phyloP scores from a whole-genome alignment of 768 basidiomycete genomes.

The Rubroboletus pulcherrimus region DNA sequence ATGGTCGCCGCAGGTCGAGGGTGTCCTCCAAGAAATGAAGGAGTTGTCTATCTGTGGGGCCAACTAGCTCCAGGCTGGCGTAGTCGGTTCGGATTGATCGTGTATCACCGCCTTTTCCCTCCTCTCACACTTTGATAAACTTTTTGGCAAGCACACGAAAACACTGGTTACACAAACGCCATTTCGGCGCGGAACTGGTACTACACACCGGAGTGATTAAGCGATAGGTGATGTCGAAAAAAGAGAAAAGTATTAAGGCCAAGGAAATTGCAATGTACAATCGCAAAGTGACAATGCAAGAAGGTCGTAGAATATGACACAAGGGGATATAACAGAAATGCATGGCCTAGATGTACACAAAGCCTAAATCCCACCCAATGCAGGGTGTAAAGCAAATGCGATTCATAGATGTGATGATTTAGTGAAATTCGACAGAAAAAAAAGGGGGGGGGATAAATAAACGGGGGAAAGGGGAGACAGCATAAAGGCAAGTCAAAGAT shows the following conservation, averaged over 20 bases:
- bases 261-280: slow-evolving; percentile 19
- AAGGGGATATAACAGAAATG: slow-evolving; percentile 6
- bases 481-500: neutral
- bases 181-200: slow-evolving; percentile 10
- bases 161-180: slow-evolving; percentile 12
- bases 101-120: slow-evolving; percentile 4
- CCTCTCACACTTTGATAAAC: neutral
- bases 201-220: slow-evolving; percentile 23
- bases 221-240: slow-evolving; percentile 4
- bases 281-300: slow-evolving; percentile 10
- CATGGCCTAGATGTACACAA: slow-evolving; percentile 17
- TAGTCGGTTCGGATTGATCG: neutral
- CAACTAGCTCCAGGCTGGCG: slow-evolving; percentile 19
- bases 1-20: slow-evolving; percentile 66
- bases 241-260: neutral
- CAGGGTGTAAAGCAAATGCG: slow-evolving; percentile 3
- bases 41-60: slow-evolving; percentile 91
- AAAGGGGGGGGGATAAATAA: slow-evolving; percentile 1
- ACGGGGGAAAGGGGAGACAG: neutral
- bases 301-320: slow-evolving; percentile 10
- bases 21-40: slow-evolving; percentile 94
- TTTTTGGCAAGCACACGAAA: neutral
- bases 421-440: neutral
- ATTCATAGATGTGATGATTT: slow-evolving; percentile 8
- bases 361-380: slow-evolving; percentile 24